Conservation (phyloP, 2,329 filamentous ascomycete genomes). For the Diaporthe capsici region DNA sequence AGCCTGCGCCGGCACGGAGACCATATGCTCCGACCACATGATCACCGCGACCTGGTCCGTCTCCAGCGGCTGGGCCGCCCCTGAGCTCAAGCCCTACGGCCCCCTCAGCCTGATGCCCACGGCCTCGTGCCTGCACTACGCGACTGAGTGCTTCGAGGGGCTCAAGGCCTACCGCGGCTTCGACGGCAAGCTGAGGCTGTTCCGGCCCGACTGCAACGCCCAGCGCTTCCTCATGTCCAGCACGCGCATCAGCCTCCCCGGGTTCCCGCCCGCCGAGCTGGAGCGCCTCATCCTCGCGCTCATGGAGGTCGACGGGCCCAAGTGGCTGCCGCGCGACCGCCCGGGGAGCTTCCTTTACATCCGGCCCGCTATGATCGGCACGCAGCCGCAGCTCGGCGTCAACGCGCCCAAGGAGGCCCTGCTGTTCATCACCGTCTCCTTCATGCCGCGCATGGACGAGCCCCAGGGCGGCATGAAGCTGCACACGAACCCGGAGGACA, state of each 20-base stretch:
- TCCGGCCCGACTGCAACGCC: conserved; percentile 82
- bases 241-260: conserved; percentile 79
- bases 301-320: conserved; percentile 78
- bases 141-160: conserved; percentile 92
- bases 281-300: conserved; percentile 81
- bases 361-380: conserved; percentile 89
- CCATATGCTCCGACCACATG: conserved; percentile 89
- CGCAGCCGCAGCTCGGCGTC: conserved; percentile 84
- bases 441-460: conserved; percentile 70
- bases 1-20: conserved; percentile 63
- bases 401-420: conserved; percentile 85
- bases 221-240: conserved; percentile 73
- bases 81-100: conserved; percentile 82
- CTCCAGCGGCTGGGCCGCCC: conserved; percentile 78
- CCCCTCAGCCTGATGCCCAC: conserved; percentile 85
- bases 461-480: conserved; percentile 75
- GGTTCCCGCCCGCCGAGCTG: conserved; percentile 79
- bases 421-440: conserved; percentile 83
- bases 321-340: conserved; percentile 82
- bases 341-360: conserved; percentile 85
- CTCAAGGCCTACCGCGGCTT: conserved; percentile 85
- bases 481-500: conserved; percentile 84
- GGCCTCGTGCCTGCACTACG: conserved; percentile 87
- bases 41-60: conserved; percentile 78
- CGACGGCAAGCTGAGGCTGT: conserved; percentile 81